phyloP scores from a whole-genome alignment of 129 eudicot species.

The Centella asiatica region DNA sequence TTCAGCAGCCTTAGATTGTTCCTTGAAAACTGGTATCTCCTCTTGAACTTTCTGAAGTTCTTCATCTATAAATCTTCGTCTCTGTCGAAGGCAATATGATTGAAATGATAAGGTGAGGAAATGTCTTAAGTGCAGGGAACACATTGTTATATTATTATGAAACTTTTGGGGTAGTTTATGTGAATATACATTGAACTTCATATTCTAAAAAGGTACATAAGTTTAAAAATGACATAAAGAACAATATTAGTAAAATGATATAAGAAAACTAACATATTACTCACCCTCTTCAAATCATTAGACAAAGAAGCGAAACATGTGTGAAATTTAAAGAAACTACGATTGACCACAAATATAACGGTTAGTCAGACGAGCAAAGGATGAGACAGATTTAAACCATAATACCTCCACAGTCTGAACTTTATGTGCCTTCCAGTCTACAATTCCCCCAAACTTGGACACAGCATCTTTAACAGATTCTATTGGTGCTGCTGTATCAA shows the following conservation, averaged over 20 bases:
- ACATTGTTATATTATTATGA: background rate
- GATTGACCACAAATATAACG: background rate
- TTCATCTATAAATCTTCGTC: constrained; percentile 62
- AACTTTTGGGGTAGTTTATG: too few relatives aligned
- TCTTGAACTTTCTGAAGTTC: constrained; percentile 73
- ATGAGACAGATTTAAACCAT: background rate
- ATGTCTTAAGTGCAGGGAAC: background rate
- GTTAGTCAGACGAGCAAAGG: background rate
- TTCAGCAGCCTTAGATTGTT: constrained; percentile 64
- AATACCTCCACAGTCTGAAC: constrained; percentile 26
- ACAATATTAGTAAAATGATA: too few relatives aligned
- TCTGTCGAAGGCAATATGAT: constrained; percentile 31
- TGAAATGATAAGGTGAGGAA: background rate
- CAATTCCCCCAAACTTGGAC: constrained; percentile 55
- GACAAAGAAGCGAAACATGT: too few relatives aligned
- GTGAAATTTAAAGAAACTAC: background rate
- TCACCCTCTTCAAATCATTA: too few relatives aligned
- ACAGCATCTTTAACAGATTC: constrained; percentile 66
- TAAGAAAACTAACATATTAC: too few relatives aligned
- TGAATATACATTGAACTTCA: too few relatives aligned
- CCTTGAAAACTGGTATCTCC: constrained; percentile 65
- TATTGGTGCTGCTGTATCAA: constrained; percentile 55
- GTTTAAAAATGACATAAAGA: too few relatives aligned
- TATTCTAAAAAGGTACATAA: too few relatives aligned
- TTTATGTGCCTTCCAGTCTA: constrained; percentile 57